Evolutionary conservation across 2,329 filamentous ascomycete genomes (phyloP).

Genomic region (Sphaerulina musiva): DNA sequence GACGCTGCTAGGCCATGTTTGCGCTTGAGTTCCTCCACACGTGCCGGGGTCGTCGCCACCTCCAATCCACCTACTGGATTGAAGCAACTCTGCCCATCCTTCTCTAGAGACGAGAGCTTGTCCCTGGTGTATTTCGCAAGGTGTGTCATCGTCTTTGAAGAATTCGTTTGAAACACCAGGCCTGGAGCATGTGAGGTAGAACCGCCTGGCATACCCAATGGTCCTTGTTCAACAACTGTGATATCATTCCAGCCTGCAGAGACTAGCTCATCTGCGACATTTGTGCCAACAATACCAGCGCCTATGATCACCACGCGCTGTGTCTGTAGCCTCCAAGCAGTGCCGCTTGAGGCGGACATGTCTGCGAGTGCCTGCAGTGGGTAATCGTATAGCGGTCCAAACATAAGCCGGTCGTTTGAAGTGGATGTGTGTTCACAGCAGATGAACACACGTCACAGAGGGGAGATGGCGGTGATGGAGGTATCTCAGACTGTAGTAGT

Average conservation of each 20-base stretch:
- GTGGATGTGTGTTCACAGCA: not conserved
- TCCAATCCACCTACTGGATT: conserved; percentile 59
- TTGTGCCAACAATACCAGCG: conserved; percentile 58
- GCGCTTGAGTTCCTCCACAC: conserved; percentile 56
- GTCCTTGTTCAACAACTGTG: conserved; percentile 59
- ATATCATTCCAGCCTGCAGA: conserved; percentile 57
- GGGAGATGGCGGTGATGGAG: no score
- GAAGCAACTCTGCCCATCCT: conserved; percentile 49
- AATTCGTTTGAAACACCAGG: conserved; percentile 58
- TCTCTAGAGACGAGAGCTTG: conserved; percentile 51
- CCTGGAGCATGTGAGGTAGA: conserved; percentile 61
- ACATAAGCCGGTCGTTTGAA: not conserved
- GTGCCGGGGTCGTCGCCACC: conserved; percentile 53
- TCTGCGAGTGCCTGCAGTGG: conserved; percentile 1
- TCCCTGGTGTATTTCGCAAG: conserved; percentile 58
- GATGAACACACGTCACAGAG: no score
- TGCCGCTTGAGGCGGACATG: not conserved
- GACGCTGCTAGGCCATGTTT: conserved; percentile 56
- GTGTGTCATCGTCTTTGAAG: conserved; percentile 51
- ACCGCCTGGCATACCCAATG: conserved; percentile 56
- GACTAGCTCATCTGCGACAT: conserved; percentile 58
- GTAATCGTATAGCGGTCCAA: conserved; percentile 6
- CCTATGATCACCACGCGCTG: conserved; percentile 52
- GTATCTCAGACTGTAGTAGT: no score
- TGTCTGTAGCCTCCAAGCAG: conserved; percentile 32